A percentile compares a stretch with the other conserved stretches of the same genome.
phyloP scores from a whole-genome alignment of 1,284 basidiomycete genomes.

The Trichosporon asahii region DNA sequence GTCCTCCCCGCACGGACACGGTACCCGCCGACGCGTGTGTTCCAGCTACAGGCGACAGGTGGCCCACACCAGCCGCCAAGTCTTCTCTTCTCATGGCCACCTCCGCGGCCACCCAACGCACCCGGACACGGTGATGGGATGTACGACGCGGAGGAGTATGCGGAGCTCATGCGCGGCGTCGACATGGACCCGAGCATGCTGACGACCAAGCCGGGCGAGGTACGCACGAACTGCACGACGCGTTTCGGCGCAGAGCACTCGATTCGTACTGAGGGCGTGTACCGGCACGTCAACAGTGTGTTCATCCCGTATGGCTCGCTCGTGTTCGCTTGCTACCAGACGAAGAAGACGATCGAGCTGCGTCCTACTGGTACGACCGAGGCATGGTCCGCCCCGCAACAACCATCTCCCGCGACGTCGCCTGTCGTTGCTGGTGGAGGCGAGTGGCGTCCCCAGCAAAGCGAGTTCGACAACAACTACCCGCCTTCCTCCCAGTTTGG shows the following conservation, averaged over 20 bases:
- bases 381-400: background rate
- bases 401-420: background rate
- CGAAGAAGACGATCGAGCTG: slow-evolving; percentile 58
- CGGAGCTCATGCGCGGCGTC: slow-evolving; percentile 73
- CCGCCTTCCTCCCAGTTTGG: background rate
- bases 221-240: slow-evolving; percentile 88
- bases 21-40: slow-evolving; percentile 46
- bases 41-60: slow-evolving; percentile 46
- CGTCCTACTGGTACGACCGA: background rate
- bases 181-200: slow-evolving; percentile 60
- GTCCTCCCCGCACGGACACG: slow-evolving; percentile 30
- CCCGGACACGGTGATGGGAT: slow-evolving; percentile 55
- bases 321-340: slow-evolving; percentile 54
- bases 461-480: background rate
- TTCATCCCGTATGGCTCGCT: slow-evolving; percentile 86
- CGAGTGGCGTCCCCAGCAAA: slow-evolving; percentile 1
- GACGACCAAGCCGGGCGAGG: slow-evolving; percentile 56
- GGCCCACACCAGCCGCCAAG: slow-evolving; percentile 30
- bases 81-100: slow-evolving; percentile 82
- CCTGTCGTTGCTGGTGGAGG: background rate
- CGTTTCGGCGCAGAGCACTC: slow-evolving; percentile 81
- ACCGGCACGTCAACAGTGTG: slow-evolving; percentile 72
- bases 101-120: slow-evolving; percentile 46
- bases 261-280: slow-evolving; percentile 58
- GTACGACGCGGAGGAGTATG: slow-evolving; percentile 76